Conservation (phyloP, 2,329 filamentous ascomycete genomes). For the Alternaria sp. region DNA sequence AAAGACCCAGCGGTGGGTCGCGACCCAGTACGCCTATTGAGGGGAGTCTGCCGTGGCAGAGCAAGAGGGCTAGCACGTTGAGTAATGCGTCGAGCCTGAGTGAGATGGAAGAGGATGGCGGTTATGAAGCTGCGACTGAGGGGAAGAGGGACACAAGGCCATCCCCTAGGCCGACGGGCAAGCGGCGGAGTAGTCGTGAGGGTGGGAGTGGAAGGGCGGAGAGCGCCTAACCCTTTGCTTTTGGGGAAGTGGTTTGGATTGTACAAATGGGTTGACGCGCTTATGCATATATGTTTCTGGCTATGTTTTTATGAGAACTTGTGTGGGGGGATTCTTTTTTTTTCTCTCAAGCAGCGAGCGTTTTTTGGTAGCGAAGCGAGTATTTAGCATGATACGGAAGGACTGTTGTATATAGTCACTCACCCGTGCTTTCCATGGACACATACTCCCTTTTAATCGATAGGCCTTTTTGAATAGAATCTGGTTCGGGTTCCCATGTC, state of each 20-base stretch:
- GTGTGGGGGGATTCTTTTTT: too few relatives aligned
- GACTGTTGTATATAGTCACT: too few relatives aligned
- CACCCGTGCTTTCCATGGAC: too few relatives aligned
- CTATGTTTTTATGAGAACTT: too few relatives aligned
- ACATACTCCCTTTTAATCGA: too few relatives aligned
- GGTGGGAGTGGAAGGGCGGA: slow-evolving; percentile 26
- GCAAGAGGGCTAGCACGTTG: slow-evolving; percentile 46
- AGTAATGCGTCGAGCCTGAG: slow-evolving; percentile 41
- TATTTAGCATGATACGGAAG: too few relatives aligned
- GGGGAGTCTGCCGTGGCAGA: slow-evolving; percentile 35
- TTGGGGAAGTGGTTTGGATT: too few relatives aligned
- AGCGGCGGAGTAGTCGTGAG: slow-evolving; percentile 22
- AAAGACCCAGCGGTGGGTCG: slow-evolving; percentile 20
- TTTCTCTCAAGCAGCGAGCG: too few relatives aligned
- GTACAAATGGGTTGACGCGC: not conserved
- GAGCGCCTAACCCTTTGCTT: slow-evolving; percentile 17
- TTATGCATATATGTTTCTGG: slow-evolving; percentile 9
- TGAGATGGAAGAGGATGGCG: slow-evolving; percentile 18
- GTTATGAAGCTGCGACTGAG: slow-evolving; percentile 23
- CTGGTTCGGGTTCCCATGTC: too few relatives aligned
- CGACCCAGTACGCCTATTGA: slow-evolving; percentile 43
- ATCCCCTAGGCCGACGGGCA: slow-evolving; percentile 8
- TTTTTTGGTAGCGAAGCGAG: too few relatives aligned
- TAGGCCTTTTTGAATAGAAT: too few relatives aligned
- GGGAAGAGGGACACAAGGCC: not conserved